These are phyloP conservation scores for Trichoderma breve DNA, from an alignment of 2,329 filamentous ascomycete species.

Conservation along the genomic window DNA sequence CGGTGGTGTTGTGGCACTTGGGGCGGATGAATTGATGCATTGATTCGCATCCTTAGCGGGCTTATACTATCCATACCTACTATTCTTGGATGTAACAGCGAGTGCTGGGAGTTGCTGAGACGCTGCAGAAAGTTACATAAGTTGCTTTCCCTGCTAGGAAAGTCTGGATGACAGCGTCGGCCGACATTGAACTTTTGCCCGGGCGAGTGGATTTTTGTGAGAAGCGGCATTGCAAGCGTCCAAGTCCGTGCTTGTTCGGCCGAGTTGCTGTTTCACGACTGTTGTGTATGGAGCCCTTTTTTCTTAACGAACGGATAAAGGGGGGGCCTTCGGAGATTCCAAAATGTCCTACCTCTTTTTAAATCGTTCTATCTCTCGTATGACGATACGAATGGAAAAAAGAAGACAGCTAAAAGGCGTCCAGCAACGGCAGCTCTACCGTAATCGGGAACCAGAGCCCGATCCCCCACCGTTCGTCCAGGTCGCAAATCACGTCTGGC, in stretches of 20 bases:
- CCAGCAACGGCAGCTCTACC: conserved; percentile 6
- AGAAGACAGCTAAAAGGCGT: background rate
- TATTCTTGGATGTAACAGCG: no score
- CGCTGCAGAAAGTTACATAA: background rate
- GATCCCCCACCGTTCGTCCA: background rate
- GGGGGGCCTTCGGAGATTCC: background rate
- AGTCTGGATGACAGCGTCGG: background rate
- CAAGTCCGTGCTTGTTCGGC: background rate
- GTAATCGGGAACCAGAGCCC: conserved; percentile 5
- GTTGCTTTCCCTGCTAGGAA: background rate
- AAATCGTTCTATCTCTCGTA: background rate
- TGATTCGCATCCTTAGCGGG: background rate
- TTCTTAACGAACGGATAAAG: background rate
- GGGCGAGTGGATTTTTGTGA: background rate
- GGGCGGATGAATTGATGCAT: background rate
- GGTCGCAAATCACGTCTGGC: background rate
- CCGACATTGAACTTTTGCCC: background rate
- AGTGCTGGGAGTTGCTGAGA: background rate
- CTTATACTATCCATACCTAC: background rate
- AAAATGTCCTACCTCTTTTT: background rate
- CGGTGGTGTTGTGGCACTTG: background rate
- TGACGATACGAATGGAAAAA: background rate
- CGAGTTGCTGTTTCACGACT: background rate
- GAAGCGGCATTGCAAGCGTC: background rate
- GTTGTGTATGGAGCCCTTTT: background rate